Conservation (phyloP, 1,139 yeast species). For the Casaregolazyma suthepensis region DNA sequence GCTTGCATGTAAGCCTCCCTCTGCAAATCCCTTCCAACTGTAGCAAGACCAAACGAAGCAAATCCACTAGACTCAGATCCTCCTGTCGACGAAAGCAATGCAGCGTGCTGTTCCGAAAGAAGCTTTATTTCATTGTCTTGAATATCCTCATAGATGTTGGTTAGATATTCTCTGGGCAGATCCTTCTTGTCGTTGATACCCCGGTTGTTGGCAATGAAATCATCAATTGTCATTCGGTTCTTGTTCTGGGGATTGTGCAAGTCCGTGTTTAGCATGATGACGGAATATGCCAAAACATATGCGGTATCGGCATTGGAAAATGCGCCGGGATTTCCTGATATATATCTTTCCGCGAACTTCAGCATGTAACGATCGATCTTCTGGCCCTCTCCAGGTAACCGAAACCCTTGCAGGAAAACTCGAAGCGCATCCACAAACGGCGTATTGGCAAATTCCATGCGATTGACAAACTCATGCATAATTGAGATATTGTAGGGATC, state of each 20-base stretch:
- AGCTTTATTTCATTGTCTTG: conserved; percentile 78
- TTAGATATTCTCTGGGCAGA: conserved; percentile 67
- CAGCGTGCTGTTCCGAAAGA: conserved; percentile 91
- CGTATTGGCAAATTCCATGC: conserved; percentile 65
- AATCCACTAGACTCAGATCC: conserved; percentile 35
- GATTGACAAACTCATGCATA: conserved; percentile 92
- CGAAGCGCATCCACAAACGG: conserved; percentile 85
- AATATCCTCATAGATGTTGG: conserved; percentile 69
- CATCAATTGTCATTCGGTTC: conserved; percentile 80
- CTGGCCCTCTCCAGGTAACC: conserved; percentile 98
- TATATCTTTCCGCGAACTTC: conserved; percentile 90
- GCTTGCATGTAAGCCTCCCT: conserved; percentile 90
- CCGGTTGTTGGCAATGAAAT: conserved; percentile 74
- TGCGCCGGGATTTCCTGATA: conserved; percentile 75
- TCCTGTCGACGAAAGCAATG: conserved; percentile 63
- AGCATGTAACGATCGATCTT: conserved; percentile 95
- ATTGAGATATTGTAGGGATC: conserved; percentile 68
- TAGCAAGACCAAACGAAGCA: conserved; percentile 47
- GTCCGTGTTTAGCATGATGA: conserved; percentile 90
- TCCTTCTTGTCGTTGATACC: conserved; percentile 94
- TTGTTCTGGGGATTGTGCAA: conserved; percentile 78
- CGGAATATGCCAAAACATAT: conserved; percentile 86
- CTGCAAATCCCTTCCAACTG: conserved; percentile 64
- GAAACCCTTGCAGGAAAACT: conserved; percentile 72
- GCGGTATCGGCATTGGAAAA: conserved; percentile 95